Evolutionary conservation across 805 yeast species (phyloP), one percentile per base, ranked within the genome.

Genomic region (Ogataea chonburiensis): DNA sequence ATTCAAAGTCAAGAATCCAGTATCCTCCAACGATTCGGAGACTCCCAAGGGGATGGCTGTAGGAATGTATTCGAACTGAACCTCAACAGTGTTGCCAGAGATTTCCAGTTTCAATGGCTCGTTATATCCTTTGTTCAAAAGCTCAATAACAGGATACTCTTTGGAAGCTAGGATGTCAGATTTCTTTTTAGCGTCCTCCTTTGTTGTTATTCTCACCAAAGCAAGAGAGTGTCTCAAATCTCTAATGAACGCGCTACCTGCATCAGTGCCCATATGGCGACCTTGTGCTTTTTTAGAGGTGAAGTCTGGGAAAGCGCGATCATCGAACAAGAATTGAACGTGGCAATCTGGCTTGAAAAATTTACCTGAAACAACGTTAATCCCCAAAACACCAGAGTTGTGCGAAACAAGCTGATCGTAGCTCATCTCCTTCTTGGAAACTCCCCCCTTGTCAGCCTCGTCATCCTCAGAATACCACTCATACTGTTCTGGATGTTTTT

Each of bases 261-360:
- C 55, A n/a, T 76, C 74, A 16, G 68, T 52, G 10, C 53, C 46
- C 19, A 83, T 56, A 9, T 44, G 54, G 33, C 71, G 70, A 20
- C 75, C 75, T 19, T 61, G 68, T 2, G 77, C 56, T 49, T 66
- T 72, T 8, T 73, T 57, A 1, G 84, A 64, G 6, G 68, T 67
- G 38, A 74, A 77, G 3, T 77, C 68, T 2, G 93, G 87, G 33
- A 67, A 71, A 1, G 70, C 67, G 24, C 68, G 64, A 50, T 84
- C 89, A 58, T 85, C 94, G 43, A 82, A 68, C 35, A 80, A 63
- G 11, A 76, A 62, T 45, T 81, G 85, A 20, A 83, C 65, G 46
- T 58, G 75, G 4, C 71, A 55, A 31, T 73, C 77, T 2, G 75
- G 61, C 46, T 63, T 69, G 33, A 64, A 55, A 31, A 80, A 65